A percentile compares a stretch with the other conserved stretches of the same genome.
These are phyloP conservation scores for Pseudevernia furfuracea DNA, from an alignment of 495 filamentous ascomycete genomes.

Conservation along the genomic window DNA sequence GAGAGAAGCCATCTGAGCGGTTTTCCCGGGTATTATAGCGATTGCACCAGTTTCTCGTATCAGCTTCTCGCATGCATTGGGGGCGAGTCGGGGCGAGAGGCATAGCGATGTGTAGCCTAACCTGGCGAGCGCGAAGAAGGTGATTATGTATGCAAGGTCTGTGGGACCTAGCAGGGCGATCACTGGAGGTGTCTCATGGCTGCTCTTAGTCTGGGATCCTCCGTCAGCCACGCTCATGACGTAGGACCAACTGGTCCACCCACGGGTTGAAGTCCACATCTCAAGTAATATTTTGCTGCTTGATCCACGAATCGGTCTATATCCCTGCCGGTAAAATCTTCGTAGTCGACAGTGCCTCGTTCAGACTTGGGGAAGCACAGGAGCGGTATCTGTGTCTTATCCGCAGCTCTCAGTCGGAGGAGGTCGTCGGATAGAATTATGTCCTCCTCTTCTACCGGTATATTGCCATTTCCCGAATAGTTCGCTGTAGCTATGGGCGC, in stretches of 20 bases:
- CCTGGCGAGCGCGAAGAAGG: constrained; percentile 50
- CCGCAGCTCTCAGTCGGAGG: constrained; percentile 33
- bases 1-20: constrained; percentile 2
- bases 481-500: neutral
- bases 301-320: constrained; percentile 49
- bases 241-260: neutral
- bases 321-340: constrained; percentile 45
- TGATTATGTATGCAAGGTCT: constrained; percentile 48
- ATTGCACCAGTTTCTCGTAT: constrained; percentile 34
- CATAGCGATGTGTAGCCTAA: constrained; percentile 52
- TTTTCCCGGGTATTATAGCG: constrained; percentile 1
- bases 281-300: constrained; percentile 33
- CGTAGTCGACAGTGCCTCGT: constrained; percentile 35
- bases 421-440: constrained; percentile 7
- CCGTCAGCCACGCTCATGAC: neutral
- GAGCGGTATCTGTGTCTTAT: constrained; percentile 43
- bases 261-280: constrained; percentile 32
- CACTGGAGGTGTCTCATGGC: constrained; percentile 27
- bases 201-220: constrained; percentile 1
- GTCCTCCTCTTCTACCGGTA: constrained; percentile 5
- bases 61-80: constrained; percentile 45
- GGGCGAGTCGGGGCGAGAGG: constrained; percentile 50
- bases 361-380: constrained; percentile 43
- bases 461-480: neutral
- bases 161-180: constrained; percentile 50